Evolutionary conservation across 2,329 filamentous ascomycete species (phyloP).

Genomic region (Albifimbria verrucaria): DNA sequence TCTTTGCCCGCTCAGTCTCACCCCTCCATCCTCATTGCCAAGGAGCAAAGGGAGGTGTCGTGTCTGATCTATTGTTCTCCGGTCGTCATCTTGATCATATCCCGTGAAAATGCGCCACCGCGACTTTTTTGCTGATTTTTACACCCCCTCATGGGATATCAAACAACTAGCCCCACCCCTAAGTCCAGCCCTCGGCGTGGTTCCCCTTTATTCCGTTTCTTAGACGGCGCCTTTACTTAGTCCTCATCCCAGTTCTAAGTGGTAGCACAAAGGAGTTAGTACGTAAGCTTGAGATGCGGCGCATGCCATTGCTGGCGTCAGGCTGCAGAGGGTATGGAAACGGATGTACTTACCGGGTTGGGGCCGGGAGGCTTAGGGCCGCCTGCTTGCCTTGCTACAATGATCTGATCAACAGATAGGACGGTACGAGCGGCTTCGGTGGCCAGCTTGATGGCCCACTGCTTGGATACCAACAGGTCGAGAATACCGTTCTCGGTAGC

Average conservation of each 20-base stretch:
- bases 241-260: conserved; percentile 61
- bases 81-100: too few relatives aligned
- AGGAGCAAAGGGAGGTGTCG: too few relatives aligned
- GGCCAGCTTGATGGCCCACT: conserved; percentile 95
- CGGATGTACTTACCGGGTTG: conserved; percentile 62
- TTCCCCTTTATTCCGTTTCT: too few relatives aligned
- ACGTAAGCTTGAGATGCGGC: neutral
- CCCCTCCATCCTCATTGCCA: neutral
- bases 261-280: conserved; percentile 21
- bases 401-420: conserved; percentile 96
- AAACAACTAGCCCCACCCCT: too few relatives aligned
- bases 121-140: too few relatives aligned
- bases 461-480: conserved; percentile 87
- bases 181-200: too few relatives aligned
- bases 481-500: conserved; percentile 85
- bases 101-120: too few relatives aligned
- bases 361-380: conserved; percentile 95
- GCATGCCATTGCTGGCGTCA: neutral
- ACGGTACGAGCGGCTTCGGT: conserved; percentile 93
- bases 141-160: too few relatives aligned
- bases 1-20: neutral
- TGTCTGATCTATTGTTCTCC: too few relatives aligned
- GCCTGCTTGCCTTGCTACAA: conserved; percentile 94
- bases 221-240: conserved; percentile 38
- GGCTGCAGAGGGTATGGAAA: neutral